Base-by-base conservation (phyloP, 345 rosid species). In the Excoecaria agallocha region DNA sequence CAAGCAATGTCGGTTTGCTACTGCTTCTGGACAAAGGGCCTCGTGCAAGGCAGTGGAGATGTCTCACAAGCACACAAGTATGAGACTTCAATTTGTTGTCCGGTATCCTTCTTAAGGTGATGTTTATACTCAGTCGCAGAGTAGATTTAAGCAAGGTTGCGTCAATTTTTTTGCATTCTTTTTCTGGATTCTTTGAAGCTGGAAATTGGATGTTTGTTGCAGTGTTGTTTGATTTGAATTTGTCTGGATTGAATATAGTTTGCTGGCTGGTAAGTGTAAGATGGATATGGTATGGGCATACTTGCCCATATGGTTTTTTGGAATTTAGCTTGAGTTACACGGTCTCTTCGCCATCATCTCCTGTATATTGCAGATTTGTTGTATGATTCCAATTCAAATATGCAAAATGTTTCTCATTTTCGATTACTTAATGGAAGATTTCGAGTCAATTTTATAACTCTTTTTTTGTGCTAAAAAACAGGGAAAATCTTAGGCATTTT, bases 11-110 rank as follows among this genome's bases (percentile, higher is more conserved):
- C 12, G 99, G 99, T 73, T 84, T 96, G 90, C 85, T 89, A 64
- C 84, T 96, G 90, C 88, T 93, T 43, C 78, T 96, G 71, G 99
- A 96, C 74, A 90, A 88, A 80, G 85, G 82, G 50, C 87, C 96
- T 57, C 84, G 79, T 54, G 76, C 81, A 64, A 77, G 87, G 79
- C 94, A 83, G 71, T 87, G 90, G 96, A 89, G 93, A 87, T 96
- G 97, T 74, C 87, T 89, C 66, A 73, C 88, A 72, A 96, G 96
- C 78, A 82, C 89, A 2, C 96, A 88, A 85, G 88, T 87, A 74
- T 77, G 41, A 71, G 71, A 48, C 74, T 54, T 20, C 54, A 38
- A 55, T 19, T 65, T 20, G 54, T 46, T 38, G 39, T 37, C 38
- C 25, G 19, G 8, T 15, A 48, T 61, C 71, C 75, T 13, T 70